Evolutionary conservation across 805 yeast genomes (phyloP), one percentile per base, ranked within the genome.

Genomic region (Barnettozyma californica): DNA sequence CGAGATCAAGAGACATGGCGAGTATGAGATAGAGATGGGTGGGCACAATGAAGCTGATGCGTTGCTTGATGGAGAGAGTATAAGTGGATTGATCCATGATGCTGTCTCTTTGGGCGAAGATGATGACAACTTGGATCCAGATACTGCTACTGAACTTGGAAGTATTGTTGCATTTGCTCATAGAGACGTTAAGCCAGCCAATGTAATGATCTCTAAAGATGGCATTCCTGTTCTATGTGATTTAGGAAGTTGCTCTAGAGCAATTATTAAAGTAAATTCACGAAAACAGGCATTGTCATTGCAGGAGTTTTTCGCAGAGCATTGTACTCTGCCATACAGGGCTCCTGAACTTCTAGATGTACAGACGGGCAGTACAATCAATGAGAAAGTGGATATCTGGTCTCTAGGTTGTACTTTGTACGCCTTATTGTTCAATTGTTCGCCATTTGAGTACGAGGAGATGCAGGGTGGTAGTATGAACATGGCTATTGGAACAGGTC

Each of bases 341-440:
- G 96, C 97, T 0, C 98, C 98, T 0, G 98, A 91, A 61, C 70
- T 92, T 41, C 68, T 91, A 49, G 92, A 89, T 59, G 84, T 89
- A 35, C 79, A 78, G 40, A 76, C 87, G 1, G 83, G 84, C 38
- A 65, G 78, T n/a, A 66, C 66, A 6, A 72, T 91, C 41, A 81
- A 82, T 53, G 95, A 87, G 58, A 77, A 78, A 50, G 82, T 86
- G 4, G 98, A 91, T 64, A 79, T 92, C 23, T 91, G 98, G 98
- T 84, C 95, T 3, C 65, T 91, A 26, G 98, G 98, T 0, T 89
- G 97, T 60, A 72, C 89, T 1, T 63, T 89, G 16, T 91, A 87
- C 64, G 80, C 90, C 1, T 67, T 87, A 54, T 73, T 92, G 64
- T 91, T 86, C 67, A 84, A 85, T 0, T 74, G 74, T 27, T 86